These are phyloP conservation scores for Ascochyta lentis DNA, from an alignment of 2,329 filamentous ascomycete species.

Conservation along the genomic window DNA sequence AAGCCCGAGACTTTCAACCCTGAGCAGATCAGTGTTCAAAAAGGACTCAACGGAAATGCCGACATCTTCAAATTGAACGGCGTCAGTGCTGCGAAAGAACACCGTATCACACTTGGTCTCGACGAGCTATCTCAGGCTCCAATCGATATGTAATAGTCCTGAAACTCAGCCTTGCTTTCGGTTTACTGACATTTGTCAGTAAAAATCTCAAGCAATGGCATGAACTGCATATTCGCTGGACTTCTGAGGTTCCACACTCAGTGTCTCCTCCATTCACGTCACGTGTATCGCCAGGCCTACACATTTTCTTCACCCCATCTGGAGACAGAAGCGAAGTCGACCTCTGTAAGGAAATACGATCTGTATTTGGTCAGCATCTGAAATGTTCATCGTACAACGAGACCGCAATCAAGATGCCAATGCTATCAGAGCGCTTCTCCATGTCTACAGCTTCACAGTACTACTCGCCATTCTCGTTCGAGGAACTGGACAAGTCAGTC, in stretches of 20 bases:
- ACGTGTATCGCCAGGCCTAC: slow-evolving; percentile 78
- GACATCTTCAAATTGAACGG: slow-evolving; percentile 63
- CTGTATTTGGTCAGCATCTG: slow-evolving; percentile 61
- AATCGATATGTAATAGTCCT: slow-evolving; percentile 2
- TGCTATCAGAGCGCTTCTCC: slow-evolving; percentile 65
- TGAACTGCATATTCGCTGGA: slow-evolving; percentile 82
- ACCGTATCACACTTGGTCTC: slow-evolving; percentile 75
- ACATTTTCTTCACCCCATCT: slow-evolving; percentile 75
- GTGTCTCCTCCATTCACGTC: slow-evolving; percentile 75
- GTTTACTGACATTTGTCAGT: slow-evolving; percentile 46
- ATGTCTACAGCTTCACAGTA: slow-evolving; percentile 72
- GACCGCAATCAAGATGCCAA: slow-evolving; percentile 67
- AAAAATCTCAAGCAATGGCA: slow-evolving; percentile 68
- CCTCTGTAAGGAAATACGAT: slow-evolving; percentile 66
- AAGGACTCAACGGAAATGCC: slow-evolving; percentile 31
- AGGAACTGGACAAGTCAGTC: not conserved
- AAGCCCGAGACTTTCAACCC: slow-evolving; percentile 71
- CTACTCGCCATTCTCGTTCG: slow-evolving; percentile 57
- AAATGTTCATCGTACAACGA: slow-evolving; percentile 63
- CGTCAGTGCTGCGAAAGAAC: slow-evolving; percentile 75
- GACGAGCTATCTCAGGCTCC: slow-evolving; percentile 70
- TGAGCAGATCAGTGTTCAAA: slow-evolving; percentile 63
- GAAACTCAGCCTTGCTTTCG: not conserved
- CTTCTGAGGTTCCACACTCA: slow-evolving; percentile 64
- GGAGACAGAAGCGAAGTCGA: slow-evolving; percentile 37